Evolutionary conservation across 2,329 filamentous ascomycete species (phyloP), one percentile per base, ranked within the genome.

Genomic region (Thielaviopsis musarum): DNA sequence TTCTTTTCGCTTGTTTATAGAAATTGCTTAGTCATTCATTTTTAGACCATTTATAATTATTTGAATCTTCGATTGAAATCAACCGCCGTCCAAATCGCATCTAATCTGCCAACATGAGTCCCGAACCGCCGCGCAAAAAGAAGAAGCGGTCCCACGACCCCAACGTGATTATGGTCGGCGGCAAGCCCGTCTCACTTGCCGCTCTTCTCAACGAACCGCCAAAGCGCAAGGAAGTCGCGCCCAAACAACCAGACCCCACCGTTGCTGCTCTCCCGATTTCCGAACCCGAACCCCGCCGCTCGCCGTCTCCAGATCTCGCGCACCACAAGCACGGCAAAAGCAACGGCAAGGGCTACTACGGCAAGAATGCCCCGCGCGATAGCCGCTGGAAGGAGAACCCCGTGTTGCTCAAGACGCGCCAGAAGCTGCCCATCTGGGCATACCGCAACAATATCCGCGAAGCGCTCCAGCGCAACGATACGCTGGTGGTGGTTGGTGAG

Each of bases 401-500:
- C 1, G 64, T 63, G 1, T 64, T 73, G 7, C 67, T 76, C 24
- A 71, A 72, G 56, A 71, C 75, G 6, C 80, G 89, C 22, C 81
- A 85, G 67, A 75, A 81, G 15, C 77, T 96, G 3, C 91, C 91
- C 0, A 91, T 96, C 64, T 95, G 88, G 82, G 73, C 78, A 3
- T 80, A 90, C 64, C 81, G 81, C 54, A 75, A 83, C 38, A 78
- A 84, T 26, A 94, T 96, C 56, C 81, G 82, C 41, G 67, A 75
- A 17, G 75, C 80, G 1, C 72, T 95, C 6, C 74, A 74, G 13
- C 66, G 68, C 5, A 83, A 81, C 63, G 81, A 94, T 66, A 81
- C 95, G 1, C 79, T 98, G 57, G 77, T 98, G 0, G 74, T 98
- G 15, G 85, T 93, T 2, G 91, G 91, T 73, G 91, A 97, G 70